These are phyloP conservation scores for Aegilops tauschii DNA, from an alignment of 176 grass and related monocot genomes.

Conservation along the genomic window DNA sequence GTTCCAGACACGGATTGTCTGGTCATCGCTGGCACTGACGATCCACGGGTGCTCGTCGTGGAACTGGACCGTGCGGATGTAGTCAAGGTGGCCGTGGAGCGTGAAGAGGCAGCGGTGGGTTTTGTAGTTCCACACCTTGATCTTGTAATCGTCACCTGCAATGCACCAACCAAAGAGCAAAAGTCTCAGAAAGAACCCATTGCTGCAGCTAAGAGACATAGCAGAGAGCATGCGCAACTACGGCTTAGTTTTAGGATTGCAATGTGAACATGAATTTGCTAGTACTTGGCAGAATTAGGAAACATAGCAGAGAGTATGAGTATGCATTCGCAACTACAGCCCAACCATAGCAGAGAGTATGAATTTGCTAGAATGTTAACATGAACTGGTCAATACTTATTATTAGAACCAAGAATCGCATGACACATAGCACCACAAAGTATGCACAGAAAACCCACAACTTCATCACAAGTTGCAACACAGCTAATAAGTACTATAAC, in stretches of 20 bases:
- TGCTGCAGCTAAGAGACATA: no score
- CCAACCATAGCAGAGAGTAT: background rate
- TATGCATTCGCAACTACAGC: background rate
- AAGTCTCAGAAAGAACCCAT: background rate
- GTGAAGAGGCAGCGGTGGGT: slow-evolving; percentile 93
- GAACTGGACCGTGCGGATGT: slow-evolving; percentile 90
- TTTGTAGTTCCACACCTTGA: slow-evolving; percentile 97
- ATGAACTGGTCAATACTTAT: background rate
- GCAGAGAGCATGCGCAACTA: background rate
- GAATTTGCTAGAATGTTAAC: background rate
- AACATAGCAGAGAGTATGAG: no score
- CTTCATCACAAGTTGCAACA: background rate
- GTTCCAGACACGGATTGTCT: slow-evolving; percentile 94
- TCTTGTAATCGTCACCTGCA: slow-evolving; percentile 93
- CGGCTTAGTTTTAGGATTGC: background rate
- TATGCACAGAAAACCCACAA: background rate
- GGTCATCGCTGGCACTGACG: slow-evolving; percentile 81
- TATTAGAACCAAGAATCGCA: background rate
- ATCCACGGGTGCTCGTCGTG: slow-evolving; percentile 86
- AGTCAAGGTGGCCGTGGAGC: slow-evolving; percentile 85
- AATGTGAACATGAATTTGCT: background rate
- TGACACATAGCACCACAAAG: background rate
- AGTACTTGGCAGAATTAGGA: no score
- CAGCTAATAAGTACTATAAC: background rate
- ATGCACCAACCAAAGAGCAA: background rate